Evolutionary conservation across 495 filamentous ascomycete species (phyloP).

Genomic region (Aspergillus egyptiacus): DNA sequence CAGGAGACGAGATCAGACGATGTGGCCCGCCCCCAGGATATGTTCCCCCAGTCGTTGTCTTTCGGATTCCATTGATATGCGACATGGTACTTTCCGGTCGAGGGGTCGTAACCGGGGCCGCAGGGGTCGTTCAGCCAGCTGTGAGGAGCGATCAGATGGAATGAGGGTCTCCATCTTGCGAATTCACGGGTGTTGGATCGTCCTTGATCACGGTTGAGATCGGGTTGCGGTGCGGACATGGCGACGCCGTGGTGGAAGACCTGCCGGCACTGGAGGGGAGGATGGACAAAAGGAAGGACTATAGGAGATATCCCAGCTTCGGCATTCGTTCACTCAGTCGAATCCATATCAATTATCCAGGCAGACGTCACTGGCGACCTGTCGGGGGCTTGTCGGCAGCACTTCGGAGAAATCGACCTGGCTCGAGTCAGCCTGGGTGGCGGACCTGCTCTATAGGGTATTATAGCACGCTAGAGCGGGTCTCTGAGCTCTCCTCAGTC

Average conservation of each 20-base stretch:
- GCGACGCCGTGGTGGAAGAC: neutral
- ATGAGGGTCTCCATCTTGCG: constrained; percentile 37
- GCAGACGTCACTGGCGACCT: neutral
- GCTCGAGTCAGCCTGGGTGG: too few relatives aligned
- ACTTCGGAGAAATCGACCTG: neutral
- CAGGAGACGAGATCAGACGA: constrained; percentile 41
- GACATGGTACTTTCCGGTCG: constrained; percentile 35
- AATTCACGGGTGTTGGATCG: neutral
- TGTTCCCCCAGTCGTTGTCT: constrained; percentile 41
- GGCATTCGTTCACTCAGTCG: too few relatives aligned
- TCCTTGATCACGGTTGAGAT: too few relatives aligned
- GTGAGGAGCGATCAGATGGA: constrained; percentile 45
- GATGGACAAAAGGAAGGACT: too few relatives aligned
- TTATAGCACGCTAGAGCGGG: too few relatives aligned
- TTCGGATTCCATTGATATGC: constrained; percentile 46
- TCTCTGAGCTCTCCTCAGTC: too few relatives aligned
- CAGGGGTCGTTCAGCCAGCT: constrained; percentile 57
- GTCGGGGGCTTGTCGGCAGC: too few relatives aligned
- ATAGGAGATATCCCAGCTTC: too few relatives aligned
- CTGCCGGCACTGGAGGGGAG: too few relatives aligned
- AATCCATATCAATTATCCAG: too few relatives aligned
- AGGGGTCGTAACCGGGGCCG: constrained; percentile 48
- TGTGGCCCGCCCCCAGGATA: constrained; percentile 40
- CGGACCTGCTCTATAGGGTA: too few relatives aligned
- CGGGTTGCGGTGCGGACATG: constrained; percentile 10